Evolutionary conservation across 2,329 filamentous ascomycete genomes (phyloP), one percentile per base, ranked within the genome.

Genomic region (Cadophora malorum): DNA sequence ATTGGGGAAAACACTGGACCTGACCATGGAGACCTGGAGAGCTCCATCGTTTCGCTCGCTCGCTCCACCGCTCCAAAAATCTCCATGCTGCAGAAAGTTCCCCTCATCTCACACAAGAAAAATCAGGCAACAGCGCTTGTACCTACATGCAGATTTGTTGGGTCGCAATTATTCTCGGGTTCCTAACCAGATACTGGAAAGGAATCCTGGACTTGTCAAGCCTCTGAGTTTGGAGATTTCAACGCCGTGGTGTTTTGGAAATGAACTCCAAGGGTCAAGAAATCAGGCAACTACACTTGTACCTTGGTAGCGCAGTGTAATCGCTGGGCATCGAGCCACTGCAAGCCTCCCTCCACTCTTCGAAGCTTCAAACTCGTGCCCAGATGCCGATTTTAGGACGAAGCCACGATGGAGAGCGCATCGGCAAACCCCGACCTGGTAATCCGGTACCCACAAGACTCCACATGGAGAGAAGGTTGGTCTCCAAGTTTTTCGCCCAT

Each of bases 221-320:
- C 3, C 25, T 28, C 21, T 31, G 21, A 55, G 52, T 55, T 19
- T 10, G 23, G 35, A 58, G 55, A 38, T 58, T n/a, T 14, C 14
- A 45, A 19, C 6, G 16, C 12, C 12, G 19, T 45, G 41, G 41
- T 16, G 41, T 45, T 45, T 38, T 45, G 4, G 41, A 45, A 14
- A 45, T 45, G 10, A 45, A 45, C 14, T 45, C 41, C 52, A 55
- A 33, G 52, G 19, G 21, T 9, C 52, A 55, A 55, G 52, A 19
- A 31, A 55, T 55, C 28, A 55, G 52, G 52, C 52, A 55, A 55
- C 52, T 25, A 55, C 52, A 55, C 28, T 55, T 55, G 52, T 55
- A 55, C 52, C 52, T 25, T 19, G 52, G 16, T 55, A 19, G 52
- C 12, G 52, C 23, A 28, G 23, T 28, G 23, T 14, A 53, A 53